These are phyloP conservation scores for Aspergillus sclerotiicarbonarius DNA, from an alignment of 495 filamentous ascomycete species.

Conservation along the genomic window DNA sequence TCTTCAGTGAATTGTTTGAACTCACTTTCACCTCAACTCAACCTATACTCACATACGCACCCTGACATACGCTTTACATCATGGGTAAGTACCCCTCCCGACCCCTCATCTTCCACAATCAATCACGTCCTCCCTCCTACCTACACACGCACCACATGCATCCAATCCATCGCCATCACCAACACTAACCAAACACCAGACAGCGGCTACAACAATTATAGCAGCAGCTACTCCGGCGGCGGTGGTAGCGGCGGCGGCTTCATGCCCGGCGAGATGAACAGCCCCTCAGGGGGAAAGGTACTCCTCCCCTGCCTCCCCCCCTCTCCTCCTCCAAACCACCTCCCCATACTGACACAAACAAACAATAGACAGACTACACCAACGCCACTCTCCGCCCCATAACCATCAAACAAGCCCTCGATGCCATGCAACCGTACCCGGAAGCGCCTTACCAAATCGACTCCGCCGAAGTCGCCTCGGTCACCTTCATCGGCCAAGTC, in stretches of 20 bases:
- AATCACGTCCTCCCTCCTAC: not conserved
- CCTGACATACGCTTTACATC: conserved; percentile 14
- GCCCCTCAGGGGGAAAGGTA: conserved; percentile 47
- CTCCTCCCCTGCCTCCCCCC: not conserved
- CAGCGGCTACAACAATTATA: conserved; percentile 41
- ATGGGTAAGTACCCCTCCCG: conserved; percentile 37
- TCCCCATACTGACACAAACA: not conserved
- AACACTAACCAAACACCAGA: conserved; percentile 17
- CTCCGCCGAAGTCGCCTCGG: conserved; percentile 55
- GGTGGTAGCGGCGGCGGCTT: conserved; percentile 70
- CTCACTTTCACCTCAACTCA: not conserved
- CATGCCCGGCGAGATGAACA: conserved; percentile 52
- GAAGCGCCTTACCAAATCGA: conserved; percentile 79
- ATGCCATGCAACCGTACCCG: conserved; percentile 70
- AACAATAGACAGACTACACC: conserved; percentile 34
- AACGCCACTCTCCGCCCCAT: conserved; percentile 82
- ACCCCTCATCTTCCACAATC: not conserved
- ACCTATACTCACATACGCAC: not conserved
- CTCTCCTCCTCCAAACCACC: not conserved
- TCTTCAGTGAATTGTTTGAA: not conserved
- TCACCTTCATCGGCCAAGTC: conserved; percentile 87
- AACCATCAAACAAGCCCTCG: conserved; percentile 89
- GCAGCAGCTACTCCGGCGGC: conserved; percentile 56
- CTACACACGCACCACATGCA: not conserved
- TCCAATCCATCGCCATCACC: not conserved